Evolutionary conservation across 2,329 filamentous ascomycete genomes (phyloP), one percentile per base, ranked within the genome.

Genomic region (Mycogone perniciosa): DNA sequence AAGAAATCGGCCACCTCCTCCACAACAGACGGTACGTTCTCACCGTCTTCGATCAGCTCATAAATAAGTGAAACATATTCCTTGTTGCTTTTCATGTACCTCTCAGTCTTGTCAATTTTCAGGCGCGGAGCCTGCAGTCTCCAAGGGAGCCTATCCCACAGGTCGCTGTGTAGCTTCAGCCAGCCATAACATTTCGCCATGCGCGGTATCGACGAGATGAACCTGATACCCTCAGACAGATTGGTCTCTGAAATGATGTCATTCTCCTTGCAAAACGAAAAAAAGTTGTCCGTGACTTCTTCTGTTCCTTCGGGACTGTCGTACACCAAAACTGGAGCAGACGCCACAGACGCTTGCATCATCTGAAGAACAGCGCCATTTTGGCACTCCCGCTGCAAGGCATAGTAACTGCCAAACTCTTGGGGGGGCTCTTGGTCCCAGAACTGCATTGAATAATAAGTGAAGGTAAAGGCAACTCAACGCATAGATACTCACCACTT

Each of bases 301-400:
- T n/a, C 7, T 20, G 2, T 26, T 26, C 34, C 35, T 20, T 13
- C 4, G 6, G 52, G 52, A 6, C 29, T 46, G 7, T 20, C 30
- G 33, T 44, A 43, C 7, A 54, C 39, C 6, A 54, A 8, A 9
- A 54, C 42, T n/a, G 48, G 39, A 4, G 37, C 29, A 4, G 10
- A 42, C 26, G 33, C 33, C 5, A 41, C n/a, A 13, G 52, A 26
- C 6, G 52, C 44, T 39, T 44, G 38, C 38, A 54, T 47, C 51
- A 53, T 46, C 31, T 54, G 52, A 31, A 54, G 34, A 8, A 54
- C 34, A 8, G 48, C 52, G 9, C 44, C 48, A n/a, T 54, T 54
- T 8, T 51, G 48, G 39, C 52, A 47, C 38, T 54, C 52, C 13
- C 52, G 39, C 40, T 54, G 48, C 42, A 51, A 38, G n/a, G 52